Percentiles rank a stretch among this genome's conserved stretches.
These are phyloP conservation scores for Phoma sp. DNA, from an alignment of 2,329 filamentous ascomycete genomes.

Conservation along the genomic window DNA sequence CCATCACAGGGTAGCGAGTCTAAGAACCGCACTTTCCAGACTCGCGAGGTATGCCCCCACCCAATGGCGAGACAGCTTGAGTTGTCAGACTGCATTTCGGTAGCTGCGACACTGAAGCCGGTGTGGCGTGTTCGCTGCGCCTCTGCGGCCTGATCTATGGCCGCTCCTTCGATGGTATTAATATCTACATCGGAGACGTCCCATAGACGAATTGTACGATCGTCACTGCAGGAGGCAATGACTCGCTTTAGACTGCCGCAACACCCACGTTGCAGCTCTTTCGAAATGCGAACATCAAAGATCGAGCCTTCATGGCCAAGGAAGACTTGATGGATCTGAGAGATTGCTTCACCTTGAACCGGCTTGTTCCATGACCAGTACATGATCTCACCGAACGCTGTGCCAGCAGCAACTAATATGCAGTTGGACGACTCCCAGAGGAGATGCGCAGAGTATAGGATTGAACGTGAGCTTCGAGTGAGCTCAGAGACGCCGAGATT, in stretches of 20 bases:
- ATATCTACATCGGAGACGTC: conserved; percentile 67
- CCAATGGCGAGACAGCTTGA: conserved; percentile 67
- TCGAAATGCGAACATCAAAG: conserved; percentile 84
- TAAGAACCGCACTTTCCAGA: conserved; percentile 84
- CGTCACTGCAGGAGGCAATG: conserved; percentile 93
- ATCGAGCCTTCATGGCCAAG: conserved; percentile 88
- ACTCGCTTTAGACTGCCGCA: conserved; percentile 62
- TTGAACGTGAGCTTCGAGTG: conserved; percentile 75
- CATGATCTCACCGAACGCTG: conserved; percentile 92
- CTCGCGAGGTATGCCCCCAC: conserved; percentile 88
- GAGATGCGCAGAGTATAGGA: conserved; percentile 85
- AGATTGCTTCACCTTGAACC: conserved; percentile 16
- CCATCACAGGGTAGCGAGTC: conserved; percentile 47
- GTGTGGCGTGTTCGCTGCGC: conserved; percentile 49
- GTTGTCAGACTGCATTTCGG: conserved; percentile 31
- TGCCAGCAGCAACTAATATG: conserved; percentile 84
- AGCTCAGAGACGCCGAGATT: conserved; percentile 56
- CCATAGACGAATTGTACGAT: conserved; percentile 89
- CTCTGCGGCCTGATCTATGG: conserved; percentile 28
- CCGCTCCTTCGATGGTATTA: conserved; percentile 28
- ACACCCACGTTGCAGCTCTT: conserved; percentile 25
- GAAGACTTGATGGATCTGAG: conserved; percentile 63
- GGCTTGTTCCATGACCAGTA: conserved; percentile 77
- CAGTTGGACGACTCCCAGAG: conserved; percentile 64
- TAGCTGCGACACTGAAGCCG: conserved; percentile 51